Evolutionary conservation across 2,329 filamentous ascomycete genomes (phyloP), one percentile per base, ranked within the genome.

Genomic region (Tothia fuscella): DNA sequence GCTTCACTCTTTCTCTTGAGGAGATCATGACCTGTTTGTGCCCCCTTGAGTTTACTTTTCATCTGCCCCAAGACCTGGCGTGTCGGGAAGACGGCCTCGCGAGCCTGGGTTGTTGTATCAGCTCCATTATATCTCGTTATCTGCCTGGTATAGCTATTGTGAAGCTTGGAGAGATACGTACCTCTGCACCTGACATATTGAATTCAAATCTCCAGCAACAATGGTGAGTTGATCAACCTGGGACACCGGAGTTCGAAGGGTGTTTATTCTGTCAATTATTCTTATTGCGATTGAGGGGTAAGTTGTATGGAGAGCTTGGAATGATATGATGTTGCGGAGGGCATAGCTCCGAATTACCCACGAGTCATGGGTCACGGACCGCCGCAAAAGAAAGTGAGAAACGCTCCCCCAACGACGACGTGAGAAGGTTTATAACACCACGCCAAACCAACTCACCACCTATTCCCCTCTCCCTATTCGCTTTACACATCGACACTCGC

Each of bases 1-100:
- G 91, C 91, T 66, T 98, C 91, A 62, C 88, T 95, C 72, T 98
- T 98, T 57, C 91, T 75, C 72, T 98, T 98, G 49, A 98, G 70
- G 59, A 98, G 70, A 62, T 83, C 94, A 68, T 98, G 89, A 37
- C 91, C 91, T 34, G 78, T 68, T 56, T 72, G 69, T 33, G 69
- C 69, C 49, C 68, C 89, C 71, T 96, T 96, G 58, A 98, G 78
- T 72, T 98, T 98, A 51, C 81, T 78, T 68, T 96, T 96, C 89
- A 98, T 98, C 59, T 93, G 66, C 50, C 87, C 88, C 66, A 98
- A 72, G 62, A 87, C 93, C 71, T 98, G 91, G 57, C 91, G 85
- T 59, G 91, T 98, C 56, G 91, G 85, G 67, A 98, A 98, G 66
- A 98, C 89, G 57, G 88, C 75, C 68, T 98, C 91, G 62, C 91